phyloP scores from a whole-genome alignment of 768 basidiomycete species.

The Tricholomella constricta region DNA sequence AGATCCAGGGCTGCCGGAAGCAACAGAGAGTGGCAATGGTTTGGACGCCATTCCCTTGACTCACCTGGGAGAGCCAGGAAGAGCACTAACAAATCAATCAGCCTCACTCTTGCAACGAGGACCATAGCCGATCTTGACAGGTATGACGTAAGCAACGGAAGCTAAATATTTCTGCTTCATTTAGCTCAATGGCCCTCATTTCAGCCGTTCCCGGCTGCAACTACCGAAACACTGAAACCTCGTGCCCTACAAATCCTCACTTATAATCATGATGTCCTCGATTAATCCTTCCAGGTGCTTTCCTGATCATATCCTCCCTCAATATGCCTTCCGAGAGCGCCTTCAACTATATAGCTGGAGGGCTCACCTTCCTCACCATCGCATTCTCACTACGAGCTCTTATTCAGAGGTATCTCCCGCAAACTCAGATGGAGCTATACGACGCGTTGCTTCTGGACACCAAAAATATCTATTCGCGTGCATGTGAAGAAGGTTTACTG shows the following conservation, averaged over 20 bases:
- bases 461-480: conserved; percentile 1
- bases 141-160: not conserved
- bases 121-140: not conserved
- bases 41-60: too few species aligned
- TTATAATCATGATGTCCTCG: not conserved
- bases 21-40: too few species aligned
- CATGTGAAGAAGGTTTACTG: conserved; percentile 1
- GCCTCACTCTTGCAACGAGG: not conserved
- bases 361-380: conserved; percentile 8
- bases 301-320: not conserved
- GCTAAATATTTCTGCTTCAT: not conserved
- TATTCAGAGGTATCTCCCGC: not conserved
- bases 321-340: not conserved
- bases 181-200: not conserved
- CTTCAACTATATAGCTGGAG: conserved; percentile 13
- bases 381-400: not conserved
- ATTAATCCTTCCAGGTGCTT: too few species aligned
- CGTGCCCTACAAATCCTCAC: too few species aligned
- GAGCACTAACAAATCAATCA: not conserved
- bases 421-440: not conserved
- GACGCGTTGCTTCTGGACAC: conserved; percentile 6
- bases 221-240: too few species aligned
- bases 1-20: too few species aligned
- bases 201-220: too few species aligned
- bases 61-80: too few species aligned